Evolutionary conservation across 305 asterid species (phyloP).

Genomic region (Fraxinus ornus): DNA sequence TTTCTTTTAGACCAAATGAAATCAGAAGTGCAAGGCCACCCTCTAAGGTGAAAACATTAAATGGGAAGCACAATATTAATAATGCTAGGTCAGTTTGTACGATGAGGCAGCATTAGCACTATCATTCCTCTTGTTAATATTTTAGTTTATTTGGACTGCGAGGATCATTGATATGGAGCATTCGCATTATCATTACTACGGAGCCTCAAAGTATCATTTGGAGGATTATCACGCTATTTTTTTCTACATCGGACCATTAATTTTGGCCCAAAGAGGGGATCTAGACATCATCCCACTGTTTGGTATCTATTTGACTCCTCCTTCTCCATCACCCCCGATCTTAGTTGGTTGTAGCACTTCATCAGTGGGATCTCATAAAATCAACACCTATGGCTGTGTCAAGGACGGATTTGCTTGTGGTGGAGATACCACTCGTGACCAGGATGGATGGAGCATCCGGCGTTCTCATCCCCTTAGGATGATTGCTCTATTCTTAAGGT

Average conservation of each 20-base stretch:
- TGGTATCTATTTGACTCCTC: not conserved
- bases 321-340: not conserved
- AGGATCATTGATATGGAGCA: not conserved
- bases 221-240: not conserved
- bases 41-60: not conserved
- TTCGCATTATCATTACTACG: not conserved
- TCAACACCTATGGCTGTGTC: not conserved
- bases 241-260: not conserved
- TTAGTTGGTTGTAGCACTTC: not conserved
- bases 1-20: not conserved
- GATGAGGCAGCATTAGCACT: not conserved
- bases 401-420: not conserved
- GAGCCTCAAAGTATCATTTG: not conserved
- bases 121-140: not conserved
- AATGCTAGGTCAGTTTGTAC: not conserved
- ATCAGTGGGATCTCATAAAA: not conserved
- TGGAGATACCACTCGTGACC: not conserved
- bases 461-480: not conserved
- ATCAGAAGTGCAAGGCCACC: not conserved
- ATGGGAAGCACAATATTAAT: not conserved
- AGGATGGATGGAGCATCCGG: not conserved
- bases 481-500: not conserved
- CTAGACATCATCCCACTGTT: not conserved
- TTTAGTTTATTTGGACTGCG: not conserved
- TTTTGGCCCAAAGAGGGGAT: not conserved